Evolutionary conservation across 2,329 filamentous ascomycete species (phyloP).

Genomic region (Ilyonectria robusta): DNA sequence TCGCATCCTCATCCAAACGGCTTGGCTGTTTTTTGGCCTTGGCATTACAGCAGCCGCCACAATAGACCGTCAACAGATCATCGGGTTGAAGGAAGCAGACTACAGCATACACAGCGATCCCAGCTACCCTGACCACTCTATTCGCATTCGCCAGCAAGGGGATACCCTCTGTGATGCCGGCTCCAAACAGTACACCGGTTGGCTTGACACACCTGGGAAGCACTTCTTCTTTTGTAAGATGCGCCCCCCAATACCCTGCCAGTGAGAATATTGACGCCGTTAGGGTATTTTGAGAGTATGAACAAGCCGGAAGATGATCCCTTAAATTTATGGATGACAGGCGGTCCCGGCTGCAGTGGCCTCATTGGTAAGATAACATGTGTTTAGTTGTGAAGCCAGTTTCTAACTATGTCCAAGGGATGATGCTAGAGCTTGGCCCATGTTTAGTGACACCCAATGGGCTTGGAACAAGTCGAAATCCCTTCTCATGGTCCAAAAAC

Average conservation of each 20-base stretch:
- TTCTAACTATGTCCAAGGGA: constrained; percentile 9
- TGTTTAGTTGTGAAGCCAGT: not conserved
- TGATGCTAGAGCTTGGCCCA: constrained; percentile 38
- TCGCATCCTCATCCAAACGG: not conserved
- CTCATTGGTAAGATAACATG: constrained; percentile 12
- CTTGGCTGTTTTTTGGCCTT: not conserved
- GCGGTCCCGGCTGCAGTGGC: constrained; percentile 38
- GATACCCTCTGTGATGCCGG: constrained; percentile 36
- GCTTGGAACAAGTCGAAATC: constrained; percentile 28
- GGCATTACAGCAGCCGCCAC: not conserved
- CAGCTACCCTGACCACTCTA: constrained; percentile 27
- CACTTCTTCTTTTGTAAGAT: constrained; percentile 38
- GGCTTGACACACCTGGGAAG: constrained; percentile 35
- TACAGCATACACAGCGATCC: not conserved
- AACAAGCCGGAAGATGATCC: constrained; percentile 32
- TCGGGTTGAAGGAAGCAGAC: not conserved
- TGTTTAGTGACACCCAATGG: constrained; percentile 38
- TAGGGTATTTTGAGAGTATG: constrained; percentile 41
- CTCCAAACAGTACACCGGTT: constrained; percentile 41
- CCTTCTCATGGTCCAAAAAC: constrained; percentile 40
- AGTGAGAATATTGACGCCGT: not conserved
- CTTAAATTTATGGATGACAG: constrained; percentile 40
- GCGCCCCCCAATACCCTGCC: too few species aligned
- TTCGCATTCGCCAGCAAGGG: constrained; percentile 38
- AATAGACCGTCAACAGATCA: not conserved